Base-by-base conservation (phyloP, 257 asterid genomes). In the Petrea volubilis region DNA sequence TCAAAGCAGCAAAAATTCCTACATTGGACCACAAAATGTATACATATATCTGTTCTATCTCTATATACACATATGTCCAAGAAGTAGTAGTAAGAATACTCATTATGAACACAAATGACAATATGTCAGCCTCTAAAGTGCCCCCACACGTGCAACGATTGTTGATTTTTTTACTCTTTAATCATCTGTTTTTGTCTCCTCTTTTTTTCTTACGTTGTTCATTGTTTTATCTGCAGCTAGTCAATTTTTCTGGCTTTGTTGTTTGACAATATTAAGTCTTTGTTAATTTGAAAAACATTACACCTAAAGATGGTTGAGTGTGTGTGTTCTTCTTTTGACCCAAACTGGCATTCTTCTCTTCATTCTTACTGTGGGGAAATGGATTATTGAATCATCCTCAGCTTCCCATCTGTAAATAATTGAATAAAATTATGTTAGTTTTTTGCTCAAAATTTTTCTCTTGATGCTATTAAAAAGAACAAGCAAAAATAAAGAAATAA, bases 301-400 rank as follows among this genome's bases (percentile, higher is more conserved):
- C n/a, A n/a, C n/a, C n/a, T n/a, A n/a, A n/a, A n/a, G n/a, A n/a
- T 21, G 51, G 67, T 12, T 41, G 17, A 25, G 18, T 58, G 15
- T 50, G 27, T 1, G 29, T 6, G 46, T 55, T 78, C 89, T 77
- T 34, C 87, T 84, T 84, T 80, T 85, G 67, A 93, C 82, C 95
- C 92, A 73, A 46, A 93, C 80, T 1, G 97, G 97, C 98, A 93
- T 87, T 76, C 86, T 70, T 52, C 70, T 78, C 85, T 85, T 88
- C 96, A 93, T 84, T 70, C 97, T 86, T 69, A 90, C 98, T 0
- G 98, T 93, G 0, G 98, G 98, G 61, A 90, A 93, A 78, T 88
- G 84, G 71, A 88, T 38, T 34, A 93, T 84, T 34, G 88, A 77
- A 60, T 93, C 98, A 2, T 84, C 87, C 77, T 88, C 97, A 11